Conservation (phyloP, 1,284 basidiomycete genomes). For the Agaricales sp. region DNA sequence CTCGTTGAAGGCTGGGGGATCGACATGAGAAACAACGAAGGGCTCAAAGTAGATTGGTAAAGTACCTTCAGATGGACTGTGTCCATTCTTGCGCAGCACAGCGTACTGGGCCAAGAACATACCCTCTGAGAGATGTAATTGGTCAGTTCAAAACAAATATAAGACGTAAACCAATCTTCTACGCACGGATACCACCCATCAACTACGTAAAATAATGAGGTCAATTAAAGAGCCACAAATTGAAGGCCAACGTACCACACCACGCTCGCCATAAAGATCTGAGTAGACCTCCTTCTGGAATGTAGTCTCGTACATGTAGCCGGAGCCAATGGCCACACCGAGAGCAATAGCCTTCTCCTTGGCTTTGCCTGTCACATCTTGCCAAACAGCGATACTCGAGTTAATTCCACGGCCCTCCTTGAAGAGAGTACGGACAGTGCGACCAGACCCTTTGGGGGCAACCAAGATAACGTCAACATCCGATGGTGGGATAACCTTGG, state of each 20-base stretch:
- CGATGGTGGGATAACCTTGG: conserved; percentile 82
- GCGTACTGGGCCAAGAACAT: conserved; percentile 99
- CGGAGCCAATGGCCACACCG: conserved; percentile 92
- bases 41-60: no score
- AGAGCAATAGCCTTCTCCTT: conserved; percentile 96
- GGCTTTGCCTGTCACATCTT: conserved; percentile 96
- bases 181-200: conserved; percentile 95
- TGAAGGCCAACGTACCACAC: conserved; percentile 64
- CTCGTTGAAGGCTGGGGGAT: conserved; percentile 83
- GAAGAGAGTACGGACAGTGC: conserved; percentile 98
- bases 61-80: conserved; percentile 80
- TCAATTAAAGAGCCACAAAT: conserved; percentile 11
- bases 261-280: conserved; percentile 98
- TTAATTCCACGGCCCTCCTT: conserved; percentile 99
- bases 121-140: conserved; percentile 53
- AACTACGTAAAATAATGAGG: conserved; percentile 38
- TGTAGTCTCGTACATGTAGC: conserved; percentile 97
- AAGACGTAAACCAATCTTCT: no score
- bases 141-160: conserved; percentile 11
- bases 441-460: conserved; percentile 97
- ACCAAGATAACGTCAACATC: conserved; percentile 99
- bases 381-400: conserved; percentile 80
- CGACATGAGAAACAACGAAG: neutral
- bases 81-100: conserved; percentile 96
- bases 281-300: conserved; percentile 99